Percentiles rank a stretch among this genome's conserved stretches.
These are phyloP conservation scores for Aspergillus fructus DNA, from an alignment of 2,329 filamentous ascomycete species.

Conservation along the genomic window DNA sequence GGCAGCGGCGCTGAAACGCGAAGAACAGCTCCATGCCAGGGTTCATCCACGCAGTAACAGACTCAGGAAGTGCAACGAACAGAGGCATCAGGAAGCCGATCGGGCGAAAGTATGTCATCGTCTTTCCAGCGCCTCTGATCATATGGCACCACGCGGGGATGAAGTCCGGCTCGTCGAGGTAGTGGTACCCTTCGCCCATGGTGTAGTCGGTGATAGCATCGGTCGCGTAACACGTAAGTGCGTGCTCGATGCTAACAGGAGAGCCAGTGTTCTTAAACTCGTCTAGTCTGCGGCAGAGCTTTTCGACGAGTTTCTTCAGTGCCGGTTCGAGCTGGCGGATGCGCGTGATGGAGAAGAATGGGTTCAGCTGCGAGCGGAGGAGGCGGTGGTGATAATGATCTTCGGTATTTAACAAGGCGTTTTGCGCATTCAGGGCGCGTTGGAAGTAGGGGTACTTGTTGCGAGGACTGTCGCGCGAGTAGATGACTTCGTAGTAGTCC, in stretches of 20 bases:
- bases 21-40: conserved; percentile 22
- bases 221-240: conserved; percentile 44
- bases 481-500: conserved; percentile 29
- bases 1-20: conserved; percentile 21
- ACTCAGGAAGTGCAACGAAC: conserved; percentile 21
- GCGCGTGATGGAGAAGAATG: conserved; percentile 34
- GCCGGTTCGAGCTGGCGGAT: conserved; percentile 26
- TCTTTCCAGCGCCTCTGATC: conserved; percentile 22
- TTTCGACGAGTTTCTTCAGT: conserved; percentile 24
- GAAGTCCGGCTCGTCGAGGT: conserved; percentile 33
- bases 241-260: conserved; percentile 25
- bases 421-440: conserved; percentile 28
- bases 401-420: conserved; percentile 32
- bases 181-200: conserved; percentile 31
- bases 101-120: conserved; percentile 21
- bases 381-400: conserved; percentile 34
- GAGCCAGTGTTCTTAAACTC: conserved; percentile 17
- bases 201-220: conserved; percentile 49
- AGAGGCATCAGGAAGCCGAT: conserved; percentile 22
- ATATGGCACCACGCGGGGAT: conserved; percentile 31
- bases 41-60: conserved; percentile 19
- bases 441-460: conserved; percentile 31
- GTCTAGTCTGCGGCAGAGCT: conserved; percentile 24
- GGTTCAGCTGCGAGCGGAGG: conserved; percentile 33
- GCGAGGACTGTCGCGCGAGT: conserved; percentile 29